Base-by-base conservation (phyloP, 83 land plant genomes). In the Picea engelmannii region DNA sequence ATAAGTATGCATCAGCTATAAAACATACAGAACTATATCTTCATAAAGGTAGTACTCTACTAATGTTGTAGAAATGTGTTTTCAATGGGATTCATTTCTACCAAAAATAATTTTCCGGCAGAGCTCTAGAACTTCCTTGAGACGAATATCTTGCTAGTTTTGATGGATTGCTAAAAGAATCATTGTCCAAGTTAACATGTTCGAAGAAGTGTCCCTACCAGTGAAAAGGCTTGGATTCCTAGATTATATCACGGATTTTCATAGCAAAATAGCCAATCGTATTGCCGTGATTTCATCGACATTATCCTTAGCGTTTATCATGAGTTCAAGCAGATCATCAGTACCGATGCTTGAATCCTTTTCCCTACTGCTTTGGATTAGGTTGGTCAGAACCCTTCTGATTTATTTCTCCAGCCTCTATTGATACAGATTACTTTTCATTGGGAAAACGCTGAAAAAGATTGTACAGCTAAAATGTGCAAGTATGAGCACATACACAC, bases 161-260 rank as follows among this genome's bases (percentile, higher is more conserved):
- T 91, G 91, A 81, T 93, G 93, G 90, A 91, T 93, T 21, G 95
- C 93, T 15, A 93, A 87, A 59, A 93, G 83, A 23, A 93, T 86
- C 13, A 90, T 87, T 15, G 95, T 86, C 96, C 96, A 94, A 68
- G 93, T 92, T 87, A 94, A 86, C 89, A 92, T 64, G 71, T 88
- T 92, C 20, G 96, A 88, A 20, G 96, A 92, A 16, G 96, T 94
- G 66, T 90, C 91, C 74, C 89, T 85, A 17, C 95, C 96, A 20
- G 95, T 95, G 75, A 92, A 94, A 92, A 55, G 90, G 87, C 88
- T 90, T 94, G 88, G 93, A 94, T 85, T 94, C 96, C 52, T 27
- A 27, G 31, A 27, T 83, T 9, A 94, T 90, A 85, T 94, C 96
- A 13, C 85, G 42, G 60, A 27, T 9, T 68, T 40, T 24, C 64